Evolutionary conservation across 192 early-diverging fungal genomes (phyloP).

Genomic region (Linderina pennispora): DNA sequence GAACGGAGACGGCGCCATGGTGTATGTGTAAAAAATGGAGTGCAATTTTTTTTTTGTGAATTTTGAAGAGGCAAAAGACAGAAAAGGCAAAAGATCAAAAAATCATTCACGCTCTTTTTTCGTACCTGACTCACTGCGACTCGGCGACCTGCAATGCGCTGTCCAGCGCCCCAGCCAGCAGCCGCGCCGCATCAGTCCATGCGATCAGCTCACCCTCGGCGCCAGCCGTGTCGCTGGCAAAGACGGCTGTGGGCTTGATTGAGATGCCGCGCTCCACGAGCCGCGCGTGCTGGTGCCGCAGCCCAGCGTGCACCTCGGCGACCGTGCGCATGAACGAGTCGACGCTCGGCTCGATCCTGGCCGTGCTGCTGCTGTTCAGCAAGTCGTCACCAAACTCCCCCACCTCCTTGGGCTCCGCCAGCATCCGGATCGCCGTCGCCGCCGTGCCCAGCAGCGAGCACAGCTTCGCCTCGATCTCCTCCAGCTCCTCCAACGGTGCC

Average conservation of each 20-base stretch:
- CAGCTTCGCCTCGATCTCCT: conserved; percentile 26
- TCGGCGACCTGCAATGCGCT: conserved; percentile 8
- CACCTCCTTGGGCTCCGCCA: conserved; percentile 17
- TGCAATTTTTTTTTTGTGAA: neutral
- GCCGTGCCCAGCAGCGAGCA: conserved; percentile 27
- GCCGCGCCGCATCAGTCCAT: conserved; percentile 30
- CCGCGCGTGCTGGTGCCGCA: conserved; percentile 16
- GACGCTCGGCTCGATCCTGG: conserved; percentile 19
- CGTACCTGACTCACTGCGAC: no score
- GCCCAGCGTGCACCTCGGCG: conserved; percentile 24
- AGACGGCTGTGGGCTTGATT: conserved; percentile 7
- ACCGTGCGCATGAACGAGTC: conserved; percentile 27
- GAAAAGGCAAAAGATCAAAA: no score
- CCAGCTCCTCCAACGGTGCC: conserved; percentile 20
- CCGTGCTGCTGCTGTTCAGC: conserved; percentile 1
- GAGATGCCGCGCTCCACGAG: conserved; percentile 22
- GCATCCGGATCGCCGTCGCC: conserved; percentile 21
- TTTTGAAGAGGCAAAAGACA: no score
- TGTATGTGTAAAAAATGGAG: neutral
- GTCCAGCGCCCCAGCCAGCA: conserved; percentile 17
- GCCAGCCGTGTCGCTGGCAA: conserved; percentile 25
- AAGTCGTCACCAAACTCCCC: neutral
- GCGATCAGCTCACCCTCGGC: conserved; percentile 26
- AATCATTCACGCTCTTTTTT: no score
- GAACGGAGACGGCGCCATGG: neutral